Evolutionary conservation across 441 rosid species (phyloP), one percentile per base, ranked within the genome.

Genomic region (Pelargonium fulgidum): DNA sequence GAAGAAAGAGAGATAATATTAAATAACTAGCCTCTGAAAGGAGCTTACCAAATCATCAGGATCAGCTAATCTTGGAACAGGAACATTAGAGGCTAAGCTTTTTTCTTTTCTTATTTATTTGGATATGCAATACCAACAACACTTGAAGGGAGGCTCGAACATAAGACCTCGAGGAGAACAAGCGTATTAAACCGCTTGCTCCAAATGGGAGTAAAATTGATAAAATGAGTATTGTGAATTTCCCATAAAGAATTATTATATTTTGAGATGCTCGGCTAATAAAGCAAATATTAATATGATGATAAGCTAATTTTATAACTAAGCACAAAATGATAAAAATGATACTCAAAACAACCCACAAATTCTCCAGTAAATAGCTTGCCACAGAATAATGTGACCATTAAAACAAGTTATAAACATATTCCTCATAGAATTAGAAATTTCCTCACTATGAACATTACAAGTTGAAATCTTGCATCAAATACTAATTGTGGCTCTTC

Each of bases 61-160:
- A 75, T 47, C 62, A 20, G 68, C 42, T 66, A n/a, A 11, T 39
- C 26, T 44, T 7, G 65, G 13, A 48, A 48, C 56, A 48, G 13
- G 56, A 26, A 48, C 4, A 13, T 48, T 48, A 48, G 56, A 48
- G 56, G 56, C 9, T 52, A 19, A 14, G 61, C 11, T 56, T 56
- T 56, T 56, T 56, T 33, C 0, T 33, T 33, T 33, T 33, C 7
- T 33, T 33, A 3, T 33, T 33, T 33, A 3, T 33, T 33, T 33
- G 7, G 39, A 36, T 3, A 29, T 0, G 36, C 36, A 36, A 36
- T 36, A 36, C 41, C 41, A 36, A 36, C 41, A 36, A 36, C 7
- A 4, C 7, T 36, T 36, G 5, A 33, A 33, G 41, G 41, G 41
- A 6, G 8, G 6, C 41, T 36, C 41, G 41, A 36, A 36, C 41